phyloP scores from a whole-genome alignment of 371 early-diverging fungal genomes.

The Sporodiniella umbellata region DNA sequence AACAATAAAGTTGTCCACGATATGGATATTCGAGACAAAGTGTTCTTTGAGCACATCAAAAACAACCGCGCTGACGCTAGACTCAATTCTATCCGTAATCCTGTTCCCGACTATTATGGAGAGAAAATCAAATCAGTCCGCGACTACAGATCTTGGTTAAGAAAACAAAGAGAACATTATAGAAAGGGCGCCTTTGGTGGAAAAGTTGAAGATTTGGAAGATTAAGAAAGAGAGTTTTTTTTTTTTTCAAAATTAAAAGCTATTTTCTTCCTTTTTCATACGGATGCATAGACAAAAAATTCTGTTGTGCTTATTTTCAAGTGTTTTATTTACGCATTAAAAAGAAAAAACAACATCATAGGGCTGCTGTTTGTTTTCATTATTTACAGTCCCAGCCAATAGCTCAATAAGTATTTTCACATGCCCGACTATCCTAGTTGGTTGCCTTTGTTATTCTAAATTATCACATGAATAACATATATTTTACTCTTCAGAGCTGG shows the following conservation, averaged over 20 bases:
- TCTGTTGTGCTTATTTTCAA: too few species aligned
- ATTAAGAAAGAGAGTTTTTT: constrained; percentile 11
- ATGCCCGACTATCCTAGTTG: too few species aligned
- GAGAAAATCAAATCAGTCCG: constrained; percentile 83
- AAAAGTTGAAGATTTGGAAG: constrained; percentile 23
- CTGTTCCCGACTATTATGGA: constrained; percentile 91
- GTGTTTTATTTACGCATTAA: too few species aligned
- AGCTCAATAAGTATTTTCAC: too few species aligned
- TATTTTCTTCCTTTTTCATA: not conserved
- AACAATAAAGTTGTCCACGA: constrained; percentile 52
- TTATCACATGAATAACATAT: too few species aligned
- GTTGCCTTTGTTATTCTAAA: too few species aligned
- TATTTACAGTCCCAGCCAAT: too few species aligned
- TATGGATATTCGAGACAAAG: constrained; percentile 72
- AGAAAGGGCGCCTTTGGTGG: constrained; percentile 70
- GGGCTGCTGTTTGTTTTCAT: too few species aligned
- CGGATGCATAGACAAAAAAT: not conserved
- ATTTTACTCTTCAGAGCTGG: too few species aligned
- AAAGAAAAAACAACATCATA: too few species aligned
- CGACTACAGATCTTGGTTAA: constrained; percentile 86
- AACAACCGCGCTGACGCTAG: constrained; percentile 78
- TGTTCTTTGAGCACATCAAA: constrained; percentile 78
- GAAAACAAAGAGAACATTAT: constrained; percentile 82
- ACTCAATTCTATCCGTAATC: constrained; percentile 72
- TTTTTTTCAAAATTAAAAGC: not conserved